Conservation (phyloP, 768 basidiomycete genomes). For the Sistotremastrum suecicum region DNA sequence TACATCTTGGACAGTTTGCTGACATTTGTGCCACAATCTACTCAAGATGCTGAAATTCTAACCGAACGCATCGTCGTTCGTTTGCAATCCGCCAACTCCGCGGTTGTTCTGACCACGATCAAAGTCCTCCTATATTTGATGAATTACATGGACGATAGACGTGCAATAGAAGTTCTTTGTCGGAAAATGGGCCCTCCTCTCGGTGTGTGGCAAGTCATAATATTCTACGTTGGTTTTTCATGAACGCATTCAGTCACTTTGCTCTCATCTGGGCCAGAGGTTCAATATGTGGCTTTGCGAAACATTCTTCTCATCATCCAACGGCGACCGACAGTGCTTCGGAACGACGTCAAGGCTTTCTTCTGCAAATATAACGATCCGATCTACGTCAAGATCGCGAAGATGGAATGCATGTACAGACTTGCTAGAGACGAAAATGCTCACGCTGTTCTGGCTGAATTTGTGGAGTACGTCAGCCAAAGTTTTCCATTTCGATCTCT, state of each 20-base stretch:
- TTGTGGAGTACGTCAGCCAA: conserved; percentile 63
- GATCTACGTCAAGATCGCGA: conserved; percentile 96
- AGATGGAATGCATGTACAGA: conserved; percentile 98
- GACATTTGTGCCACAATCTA: conserved; percentile 82
- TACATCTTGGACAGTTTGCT: conserved; percentile 92
- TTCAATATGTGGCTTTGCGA: conserved; percentile 93
- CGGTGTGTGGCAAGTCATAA: conserved; percentile 31
- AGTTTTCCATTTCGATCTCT: background rate
- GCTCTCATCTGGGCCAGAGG: conserved; percentile 93
- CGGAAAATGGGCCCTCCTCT: conserved; percentile 97
- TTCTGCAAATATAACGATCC: conserved; percentile 99
- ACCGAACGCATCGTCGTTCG: conserved; percentile 92
- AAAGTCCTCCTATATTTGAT: conserved; percentile 91
- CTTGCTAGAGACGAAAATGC: conserved; percentile 92
- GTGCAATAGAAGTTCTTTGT: conserved; percentile 78
- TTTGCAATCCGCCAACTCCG: conserved; percentile 95
- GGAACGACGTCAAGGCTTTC: conserved; percentile 97
- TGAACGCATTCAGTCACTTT: conserved; percentile 54
- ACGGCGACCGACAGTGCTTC: conserved; percentile 78
- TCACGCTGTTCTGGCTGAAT: conserved; percentile 80
- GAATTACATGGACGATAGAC: conserved; percentile 96
- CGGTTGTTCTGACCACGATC: conserved; percentile 97
- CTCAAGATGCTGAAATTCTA: conserved; percentile 82
- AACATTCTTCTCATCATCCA: conserved; percentile 98
- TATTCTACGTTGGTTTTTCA: background rate